These are phyloP conservation scores for Botrytis sinoallii DNA, from an alignment of 2,329 filamentous ascomycete species.

Conservation along the genomic window DNA sequence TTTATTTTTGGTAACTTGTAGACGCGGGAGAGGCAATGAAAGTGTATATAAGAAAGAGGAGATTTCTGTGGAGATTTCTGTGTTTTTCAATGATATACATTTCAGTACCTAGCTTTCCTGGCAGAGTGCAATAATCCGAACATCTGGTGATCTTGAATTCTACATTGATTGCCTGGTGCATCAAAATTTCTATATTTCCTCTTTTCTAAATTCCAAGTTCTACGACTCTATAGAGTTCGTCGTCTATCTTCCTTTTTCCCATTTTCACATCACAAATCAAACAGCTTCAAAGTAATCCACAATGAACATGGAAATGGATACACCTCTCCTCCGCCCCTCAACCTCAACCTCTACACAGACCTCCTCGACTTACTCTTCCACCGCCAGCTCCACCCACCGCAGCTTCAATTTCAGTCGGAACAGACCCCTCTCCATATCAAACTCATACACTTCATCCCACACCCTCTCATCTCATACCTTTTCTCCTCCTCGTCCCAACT, in stretches of 20 bases:
- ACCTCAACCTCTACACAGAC: background rate
- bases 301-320: slow-evolving; percentile 14
- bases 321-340: slow-evolving; percentile 11
- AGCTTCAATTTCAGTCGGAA: background rate
- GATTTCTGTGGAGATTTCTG: background rate
- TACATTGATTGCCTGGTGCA: slow-evolving; percentile 6
- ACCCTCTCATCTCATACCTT: background rate
- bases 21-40: background rate
- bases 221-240: background rate
- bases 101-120: background rate
- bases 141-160: background rate
- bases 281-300: background rate
- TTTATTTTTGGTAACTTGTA: background rate
- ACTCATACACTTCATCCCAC: background rate
- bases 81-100: background rate
- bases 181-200: background rate
- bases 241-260: background rate
- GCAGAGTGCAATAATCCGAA: background rate
- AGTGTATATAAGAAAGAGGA: slow-evolving; percentile 5
- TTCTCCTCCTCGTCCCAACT: background rate
- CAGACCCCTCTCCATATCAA: background rate
- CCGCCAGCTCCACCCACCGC: background rate
- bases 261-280: background rate
- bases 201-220: background rate
- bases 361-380: background rate